phyloP scores from a whole-genome alignment of 2,329 filamentous ascomycete species.

The Blastomyces parvus region DNA sequence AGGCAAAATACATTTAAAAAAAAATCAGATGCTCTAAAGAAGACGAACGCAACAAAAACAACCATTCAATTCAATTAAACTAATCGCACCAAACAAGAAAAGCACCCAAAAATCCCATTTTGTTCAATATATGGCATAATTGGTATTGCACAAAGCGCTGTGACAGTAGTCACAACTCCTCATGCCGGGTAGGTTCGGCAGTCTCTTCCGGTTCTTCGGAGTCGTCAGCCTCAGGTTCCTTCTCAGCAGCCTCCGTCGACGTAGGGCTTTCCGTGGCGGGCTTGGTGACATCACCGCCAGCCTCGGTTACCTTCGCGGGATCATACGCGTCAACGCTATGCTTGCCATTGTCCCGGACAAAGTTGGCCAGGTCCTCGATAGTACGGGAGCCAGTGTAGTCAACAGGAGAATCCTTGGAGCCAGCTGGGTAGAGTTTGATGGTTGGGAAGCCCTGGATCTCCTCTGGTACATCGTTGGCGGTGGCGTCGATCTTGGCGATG shows the following conservation, averaged over 20 bases:
- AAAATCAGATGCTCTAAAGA: background rate
- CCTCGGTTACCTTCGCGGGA: conserved; percentile 47
- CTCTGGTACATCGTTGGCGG: conserved; percentile 90
- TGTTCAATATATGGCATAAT: background rate
- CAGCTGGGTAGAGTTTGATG: conserved; percentile 95
- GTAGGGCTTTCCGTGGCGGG: conserved; percentile 20
- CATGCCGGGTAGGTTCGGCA: conserved; percentile 24
- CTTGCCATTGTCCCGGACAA: conserved; percentile 92
- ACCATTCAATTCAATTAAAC: background rate
- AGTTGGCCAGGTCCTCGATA: conserved; percentile 80
- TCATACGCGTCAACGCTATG: conserved; percentile 62
- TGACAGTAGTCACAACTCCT: conserved; percentile 30
- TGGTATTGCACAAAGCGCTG: background rate
- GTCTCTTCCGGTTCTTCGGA: conserved; percentile 15
- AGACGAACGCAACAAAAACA: background rate
- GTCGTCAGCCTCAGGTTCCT: background rate
- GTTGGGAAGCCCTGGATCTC: conserved; percentile 97
- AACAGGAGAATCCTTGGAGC: conserved; percentile 71
- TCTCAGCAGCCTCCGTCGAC: conserved; percentile 15
- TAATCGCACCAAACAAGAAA: background rate
- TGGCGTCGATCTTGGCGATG: conserved; percentile 89
- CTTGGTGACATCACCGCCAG: conserved; percentile 23
- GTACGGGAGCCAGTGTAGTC: conserved; percentile 84
- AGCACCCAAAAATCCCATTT: background rate
- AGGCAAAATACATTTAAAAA: background rate